These are phyloP conservation scores for Xylaria flabelliformis DNA, from an alignment of 495 filamentous ascomycete genomes.

Conservation along the genomic window DNA sequence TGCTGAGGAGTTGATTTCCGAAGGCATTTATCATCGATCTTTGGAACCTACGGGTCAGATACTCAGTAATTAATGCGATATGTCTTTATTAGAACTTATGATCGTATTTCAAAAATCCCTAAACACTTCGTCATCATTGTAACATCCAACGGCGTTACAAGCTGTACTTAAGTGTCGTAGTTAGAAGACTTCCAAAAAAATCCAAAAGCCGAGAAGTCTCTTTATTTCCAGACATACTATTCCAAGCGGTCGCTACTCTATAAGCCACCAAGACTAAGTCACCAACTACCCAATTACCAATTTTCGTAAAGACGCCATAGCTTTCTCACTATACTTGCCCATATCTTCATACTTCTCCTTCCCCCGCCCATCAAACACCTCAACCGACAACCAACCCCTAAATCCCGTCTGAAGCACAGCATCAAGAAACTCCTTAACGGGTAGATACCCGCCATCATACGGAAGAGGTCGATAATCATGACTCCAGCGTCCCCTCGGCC, in stretches of 20 bases:
- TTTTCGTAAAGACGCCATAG: constrained; percentile 62
- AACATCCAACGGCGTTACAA: not conserved
- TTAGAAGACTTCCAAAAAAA: no score
- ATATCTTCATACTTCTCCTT: constrained; percentile 63
- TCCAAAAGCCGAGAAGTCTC: no score
- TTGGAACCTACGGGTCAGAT: constrained; percentile 35
- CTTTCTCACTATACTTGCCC: constrained; percentile 62
- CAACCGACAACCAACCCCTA: constrained; percentile 73
- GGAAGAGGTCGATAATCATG: constrained; percentile 73
- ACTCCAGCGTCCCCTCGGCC: constrained; percentile 73
- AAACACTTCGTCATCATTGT: not conserved
- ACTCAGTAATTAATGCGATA: not conserved
- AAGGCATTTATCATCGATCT: constrained; percentile 42
- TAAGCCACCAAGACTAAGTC: no score
- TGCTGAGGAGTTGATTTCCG: constrained; percentile 28
- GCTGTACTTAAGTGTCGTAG: no score
- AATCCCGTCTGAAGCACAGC: constrained; percentile 77
- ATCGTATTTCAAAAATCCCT: not conserved
- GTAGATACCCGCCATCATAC: constrained; percentile 75
- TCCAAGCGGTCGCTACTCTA: not conserved
- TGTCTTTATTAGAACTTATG: not conserved
- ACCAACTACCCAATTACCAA: constrained; percentile 46
- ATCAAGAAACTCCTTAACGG: constrained; percentile 66
- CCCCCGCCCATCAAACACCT: constrained; percentile 75
- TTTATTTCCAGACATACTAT: no score